Percentiles rank a stretch among this genome's conserved stretches.
phyloP scores from a whole-genome alignment of 1,284 basidiomycete genomes.

The Veloporphyrellus conicus region DNA sequence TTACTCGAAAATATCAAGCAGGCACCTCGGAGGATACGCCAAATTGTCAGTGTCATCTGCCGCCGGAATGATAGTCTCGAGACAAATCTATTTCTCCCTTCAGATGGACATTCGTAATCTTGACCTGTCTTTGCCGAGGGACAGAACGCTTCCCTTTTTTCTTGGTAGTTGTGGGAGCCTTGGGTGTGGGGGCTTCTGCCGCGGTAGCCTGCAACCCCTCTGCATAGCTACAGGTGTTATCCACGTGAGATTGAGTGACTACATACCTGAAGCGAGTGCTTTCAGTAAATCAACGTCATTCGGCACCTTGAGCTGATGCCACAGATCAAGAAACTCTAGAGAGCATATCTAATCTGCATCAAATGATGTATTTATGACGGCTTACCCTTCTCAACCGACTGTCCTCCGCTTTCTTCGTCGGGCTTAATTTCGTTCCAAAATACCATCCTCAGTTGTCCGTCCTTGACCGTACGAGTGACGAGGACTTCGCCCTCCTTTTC shows the following conservation, averaged over 20 bases:
- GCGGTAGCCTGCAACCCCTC: conserved; percentile 76
- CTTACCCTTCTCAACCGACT: conserved; percentile 76
- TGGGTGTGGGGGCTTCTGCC: conserved; percentile 51
- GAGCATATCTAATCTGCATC: conserved; percentile 1
- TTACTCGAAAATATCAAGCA: too few relatives aligned
- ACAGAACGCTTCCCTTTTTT: conserved; percentile 81
- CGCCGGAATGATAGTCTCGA: conserved; percentile 53
- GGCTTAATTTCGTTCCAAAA: conserved; percentile 89
- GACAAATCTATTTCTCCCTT: conserved; percentile 80
- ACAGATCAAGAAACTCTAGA: conserved; percentile 80
- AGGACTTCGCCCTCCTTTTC: conserved; percentile 85
- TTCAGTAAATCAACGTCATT: conserved; percentile 78
- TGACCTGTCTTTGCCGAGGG: conserved; percentile 68
- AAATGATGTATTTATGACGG: background rate
- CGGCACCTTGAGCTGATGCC: conserved; percentile 81
- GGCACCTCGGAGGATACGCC: background rate
- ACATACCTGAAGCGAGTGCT: conserved; percentile 65
- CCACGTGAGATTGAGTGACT: conserved; percentile 8
- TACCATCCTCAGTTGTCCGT: conserved; percentile 81
- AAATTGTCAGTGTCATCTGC: conserved; percentile 14
- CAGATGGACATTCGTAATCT: conserved; percentile 85
- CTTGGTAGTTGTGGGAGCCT: conserved; percentile 50
- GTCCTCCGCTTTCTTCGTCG: conserved; percentile 63
- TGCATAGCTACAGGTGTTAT: conserved; percentile 23
- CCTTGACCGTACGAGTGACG: conserved; percentile 78